Conservation (phyloP, 352 stramenopile species). For the Globisporangium perplexum region DNA sequence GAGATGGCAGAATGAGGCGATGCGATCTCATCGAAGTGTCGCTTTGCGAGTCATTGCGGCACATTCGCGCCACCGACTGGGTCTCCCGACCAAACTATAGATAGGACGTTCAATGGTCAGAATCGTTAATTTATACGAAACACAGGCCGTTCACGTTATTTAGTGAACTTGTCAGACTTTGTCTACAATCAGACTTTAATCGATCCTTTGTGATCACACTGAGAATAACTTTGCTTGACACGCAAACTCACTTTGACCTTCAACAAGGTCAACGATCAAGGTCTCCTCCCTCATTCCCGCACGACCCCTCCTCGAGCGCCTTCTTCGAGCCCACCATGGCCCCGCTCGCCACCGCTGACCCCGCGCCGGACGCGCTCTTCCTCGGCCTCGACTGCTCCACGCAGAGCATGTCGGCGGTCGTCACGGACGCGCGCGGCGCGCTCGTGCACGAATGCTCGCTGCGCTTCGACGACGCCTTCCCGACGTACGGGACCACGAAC, state of each 20-base stretch:
- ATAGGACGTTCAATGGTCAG: background rate
- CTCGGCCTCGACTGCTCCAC: slow-evolving; percentile 81
- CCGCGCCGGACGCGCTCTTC: slow-evolving; percentile 20
- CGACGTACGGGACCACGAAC: slow-evolving; percentile 57
- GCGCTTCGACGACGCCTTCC: slow-evolving; percentile 65
- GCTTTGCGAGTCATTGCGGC: background rate
- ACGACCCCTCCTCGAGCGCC: too few relatives aligned
- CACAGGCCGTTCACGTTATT: slow-evolving; percentile 4
- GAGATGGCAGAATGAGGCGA: slow-evolving; percentile 13
- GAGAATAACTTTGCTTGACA: too few relatives aligned
- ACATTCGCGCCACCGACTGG: background rate
- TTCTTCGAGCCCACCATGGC: background rate
- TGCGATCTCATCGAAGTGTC: background rate
- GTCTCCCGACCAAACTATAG: background rate
- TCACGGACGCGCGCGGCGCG: slow-evolving; percentile 29
- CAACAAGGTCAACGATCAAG: too few relatives aligned
- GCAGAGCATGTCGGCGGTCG: slow-evolving; percentile 77
- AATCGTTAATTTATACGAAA: background rate
- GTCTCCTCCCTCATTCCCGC: too few relatives aligned
- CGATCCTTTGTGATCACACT: too few relatives aligned
- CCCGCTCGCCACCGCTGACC: too few relatives aligned
- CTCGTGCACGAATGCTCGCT: slow-evolving; percentile 56
- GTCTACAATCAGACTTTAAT: too few relatives aligned
- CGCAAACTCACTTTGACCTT: too few relatives aligned
- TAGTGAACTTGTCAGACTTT: too few relatives aligned